Evolutionary conservation across 352 stramenopile genomes (phyloP).

Genomic region (Phytophthora sp.): DNA sequence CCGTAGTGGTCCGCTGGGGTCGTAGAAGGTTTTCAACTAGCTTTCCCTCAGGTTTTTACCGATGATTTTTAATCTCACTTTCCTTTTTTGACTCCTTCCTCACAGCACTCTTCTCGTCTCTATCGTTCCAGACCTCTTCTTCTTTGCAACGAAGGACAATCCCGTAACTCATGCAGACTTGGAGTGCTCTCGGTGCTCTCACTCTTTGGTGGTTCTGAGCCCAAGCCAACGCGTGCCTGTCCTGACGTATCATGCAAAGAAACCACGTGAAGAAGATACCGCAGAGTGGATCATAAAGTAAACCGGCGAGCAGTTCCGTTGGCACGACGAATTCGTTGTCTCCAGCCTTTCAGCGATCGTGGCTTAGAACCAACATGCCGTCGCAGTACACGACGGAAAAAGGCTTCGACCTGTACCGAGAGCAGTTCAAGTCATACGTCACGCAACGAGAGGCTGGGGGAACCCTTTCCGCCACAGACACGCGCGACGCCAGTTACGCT

Average conservation of each 20-base stretch:
- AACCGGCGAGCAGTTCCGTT: background rate
- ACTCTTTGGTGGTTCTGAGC: background rate
- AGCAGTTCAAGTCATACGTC: background rate
- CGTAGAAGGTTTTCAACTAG: background rate
- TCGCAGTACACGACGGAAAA: background rate
- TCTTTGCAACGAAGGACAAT: too few relatives aligned
- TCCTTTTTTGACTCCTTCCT: background rate
- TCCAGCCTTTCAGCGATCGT: background rate
- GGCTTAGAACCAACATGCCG: background rate
- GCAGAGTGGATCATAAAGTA: background rate
- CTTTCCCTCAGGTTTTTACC: background rate
- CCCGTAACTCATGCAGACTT: too few relatives aligned
- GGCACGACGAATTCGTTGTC: background rate
- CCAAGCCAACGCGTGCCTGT: background rate
- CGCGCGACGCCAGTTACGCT: background rate
- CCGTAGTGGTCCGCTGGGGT: background rate
- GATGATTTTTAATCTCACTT: background rate
- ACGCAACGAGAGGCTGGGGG: background rate
- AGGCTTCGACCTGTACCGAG: slow-evolving; percentile 12
- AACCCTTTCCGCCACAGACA: background rate
- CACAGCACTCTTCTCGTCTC: too few relatives aligned
- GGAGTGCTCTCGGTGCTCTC: background rate
- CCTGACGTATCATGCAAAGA: background rate
- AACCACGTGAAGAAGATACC: background rate
- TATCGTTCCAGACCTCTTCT: too few relatives aligned